Evolutionary conservation across 352 stramenopile species (phyloP), one percentile per base, ranked within the genome.

Genomic region (Aphanomyces cochlioides): DNA sequence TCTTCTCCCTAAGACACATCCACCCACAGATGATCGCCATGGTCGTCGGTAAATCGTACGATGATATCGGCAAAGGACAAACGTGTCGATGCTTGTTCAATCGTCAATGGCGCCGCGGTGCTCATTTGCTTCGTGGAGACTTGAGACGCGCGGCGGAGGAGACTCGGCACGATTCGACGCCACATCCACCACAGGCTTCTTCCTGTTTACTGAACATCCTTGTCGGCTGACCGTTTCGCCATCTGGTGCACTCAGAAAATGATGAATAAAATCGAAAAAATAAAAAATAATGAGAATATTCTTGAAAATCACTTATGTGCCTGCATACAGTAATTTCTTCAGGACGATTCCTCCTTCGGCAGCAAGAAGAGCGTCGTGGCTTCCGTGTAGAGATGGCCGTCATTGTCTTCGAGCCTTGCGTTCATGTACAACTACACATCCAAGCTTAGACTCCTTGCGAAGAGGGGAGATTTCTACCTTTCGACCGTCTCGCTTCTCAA

Each of bases 1-100:
- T 80, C 74, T 56, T 82, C 75, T 17, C 77, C 77, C 73, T 77
- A 66, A 3, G 56, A 5, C 34, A 17, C 4, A 34, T 36, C 39
- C 10, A 12, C 39, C 1, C 1, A 57, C 58, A 21, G 15, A 56
- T 66, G 5, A 39, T 34, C 21, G 19, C 53, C 47, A 19, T 45
- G n/a, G 17, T 41, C 5, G 13, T 13, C 21, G 17, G 17, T 40
- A 2, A 41, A 21, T 36, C 64, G 13, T 70, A 70, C 64, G 28
- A 70, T 70, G 47, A 70, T 70, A 53, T 70, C 64, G 17, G 64
- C 64, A 53, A 70, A 70, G 38, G 64, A 60, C 64, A 70, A 37
- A n/a, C 36, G 64, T 50, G 64, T 70, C 8, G 64, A 60, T 47
- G 56, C 64, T 36, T 61, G 64, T 13, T 54, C 47, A 50, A 70